Evolutionary conservation across 2,329 filamentous ascomycete species (phyloP).

Genomic region (Pseudogymnoascus sp.): DNA sequence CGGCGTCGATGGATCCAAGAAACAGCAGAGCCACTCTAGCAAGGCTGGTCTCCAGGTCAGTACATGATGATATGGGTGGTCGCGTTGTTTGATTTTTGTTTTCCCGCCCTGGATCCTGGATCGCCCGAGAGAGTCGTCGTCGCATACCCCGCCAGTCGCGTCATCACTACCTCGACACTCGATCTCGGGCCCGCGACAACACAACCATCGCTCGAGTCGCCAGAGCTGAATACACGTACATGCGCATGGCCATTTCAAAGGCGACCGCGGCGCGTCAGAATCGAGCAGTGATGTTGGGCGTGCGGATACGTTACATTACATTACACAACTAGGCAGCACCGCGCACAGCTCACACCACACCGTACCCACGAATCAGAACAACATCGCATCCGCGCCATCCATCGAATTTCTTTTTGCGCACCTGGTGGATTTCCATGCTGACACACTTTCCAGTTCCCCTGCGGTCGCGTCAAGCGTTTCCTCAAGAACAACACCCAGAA

Average conservation of each 20-base stretch:
- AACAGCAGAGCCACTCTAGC: slow-evolving; percentile 31
- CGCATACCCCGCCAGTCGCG: slow-evolving; percentile 14
- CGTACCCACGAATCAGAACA: not conserved
- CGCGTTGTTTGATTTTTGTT: not conserved
- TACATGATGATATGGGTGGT: slow-evolving; percentile 13
- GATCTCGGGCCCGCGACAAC: not conserved
- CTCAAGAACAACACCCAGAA: slow-evolving; percentile 98
- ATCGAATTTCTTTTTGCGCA: not conserved
- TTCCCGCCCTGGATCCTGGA: not conserved
- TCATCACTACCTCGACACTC: slow-evolving; percentile 10
- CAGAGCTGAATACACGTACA: not conserved
- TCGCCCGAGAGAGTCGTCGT: not conserved
- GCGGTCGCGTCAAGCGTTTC: slow-evolving; percentile 99
- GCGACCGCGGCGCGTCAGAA: not conserved
- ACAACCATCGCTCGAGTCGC: not conserved
- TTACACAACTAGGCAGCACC: not conserved
- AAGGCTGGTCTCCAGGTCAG: slow-evolving; percentile 32
- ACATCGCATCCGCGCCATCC: not conserved
- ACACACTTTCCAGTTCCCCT: slow-evolving; percentile 69
- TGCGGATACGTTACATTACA: not conserved
- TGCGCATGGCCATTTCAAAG: not conserved
- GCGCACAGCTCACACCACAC: not conserved
- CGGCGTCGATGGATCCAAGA: slow-evolving; percentile 29
- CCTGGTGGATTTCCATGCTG: slow-evolving; percentile 20
- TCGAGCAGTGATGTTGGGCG: not conserved